Evolutionary conservation across 2,329 filamentous ascomycete genomes (phyloP), one percentile per base, ranked within the genome.

Genomic region (Fusarium solani-melongenae): DNA sequence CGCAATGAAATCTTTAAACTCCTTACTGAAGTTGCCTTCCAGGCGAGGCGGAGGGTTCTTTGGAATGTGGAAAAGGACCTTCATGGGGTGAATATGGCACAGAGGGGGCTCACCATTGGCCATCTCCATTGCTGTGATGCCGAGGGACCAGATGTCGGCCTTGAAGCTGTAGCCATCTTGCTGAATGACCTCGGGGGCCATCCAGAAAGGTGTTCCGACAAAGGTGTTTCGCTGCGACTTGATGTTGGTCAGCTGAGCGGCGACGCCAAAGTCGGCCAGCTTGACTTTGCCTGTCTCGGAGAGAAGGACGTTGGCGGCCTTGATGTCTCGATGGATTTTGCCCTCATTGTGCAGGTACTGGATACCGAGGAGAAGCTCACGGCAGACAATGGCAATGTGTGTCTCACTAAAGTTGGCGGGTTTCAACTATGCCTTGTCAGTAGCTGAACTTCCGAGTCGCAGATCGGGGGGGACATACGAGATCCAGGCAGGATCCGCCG

Each of bases 161-260:
- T 96, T 96, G 85, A 94, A 96, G 81, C 96, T 94, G 72, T 91
- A 91, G 17, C 89, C 90, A 72, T 94, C 91, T 83, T 97, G 94
- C 81, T 97, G 92, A 75, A 98, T 98, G 38, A 98, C 95, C 80
- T 98, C 95, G 2, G 95, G 95, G 1, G 95, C 95, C 95, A 98
- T 97, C 95, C 95, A 98, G 80, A 97, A 98, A 0, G 96, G 96
- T 0, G 96, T 98, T 22, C 96, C 96, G 22, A 99, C 96, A 79
- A 99, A 98, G 0, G 96, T 99, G 83, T 98, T 96, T 63, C 96
- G 91, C 82, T 98, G 95, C 3, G 96, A 98, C 84, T 98, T 98
- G 85, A 98, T 97, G 81, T 98, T 98, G 70, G 94, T 97, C 78
- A 99, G 88, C 82, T 99, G 96, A 33, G 96, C 96, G 9, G 96